Conservation (phyloP, 768 basidiomycete genomes). For the Amanita jacksonii region DNA sequence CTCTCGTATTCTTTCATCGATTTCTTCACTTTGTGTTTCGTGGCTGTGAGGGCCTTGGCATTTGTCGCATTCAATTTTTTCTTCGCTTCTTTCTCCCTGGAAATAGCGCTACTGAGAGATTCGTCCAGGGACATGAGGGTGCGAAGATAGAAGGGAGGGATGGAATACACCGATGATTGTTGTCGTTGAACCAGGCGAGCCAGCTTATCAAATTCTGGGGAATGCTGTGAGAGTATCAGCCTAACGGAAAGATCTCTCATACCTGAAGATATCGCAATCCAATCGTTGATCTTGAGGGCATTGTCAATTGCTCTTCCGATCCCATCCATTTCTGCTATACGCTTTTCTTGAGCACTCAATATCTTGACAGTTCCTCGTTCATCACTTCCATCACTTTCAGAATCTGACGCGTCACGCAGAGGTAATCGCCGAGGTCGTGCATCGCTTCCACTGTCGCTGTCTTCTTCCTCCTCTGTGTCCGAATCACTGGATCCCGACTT, state of each 20-base stretch:
- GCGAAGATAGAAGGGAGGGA: slow-evolving; percentile 80
- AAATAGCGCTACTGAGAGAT: slow-evolving; percentile 59
- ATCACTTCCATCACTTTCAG: slow-evolving; percentile 39
- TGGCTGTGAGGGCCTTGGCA: slow-evolving; percentile 89
- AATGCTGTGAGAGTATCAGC: slow-evolving; percentile 25
- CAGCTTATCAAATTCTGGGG: slow-evolving; percentile 98
- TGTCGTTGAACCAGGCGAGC: slow-evolving; percentile 75
- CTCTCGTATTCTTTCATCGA: slow-evolving; percentile 80
- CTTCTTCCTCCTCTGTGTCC: slow-evolving; percentile 45
- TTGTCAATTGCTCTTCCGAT: slow-evolving; percentile 90
- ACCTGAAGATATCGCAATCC: slow-evolving; percentile 89
- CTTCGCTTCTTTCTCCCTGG: slow-evolving; percentile 86
- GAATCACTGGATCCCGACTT: slow-evolving; percentile 53
- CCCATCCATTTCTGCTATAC: slow-evolving; percentile 91
- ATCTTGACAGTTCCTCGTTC: slow-evolving; percentile 65
- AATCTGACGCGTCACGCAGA: slow-evolving; percentile 32
- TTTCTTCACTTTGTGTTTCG: slow-evolving; percentile 98
- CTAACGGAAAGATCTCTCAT: slow-evolving; percentile 16
- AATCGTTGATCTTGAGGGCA: slow-evolving; percentile 92
- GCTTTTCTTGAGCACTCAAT: slow-evolving; percentile 86
- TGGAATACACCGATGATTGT: slow-evolving; percentile 79
- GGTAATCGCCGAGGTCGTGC: slow-evolving; percentile 10
- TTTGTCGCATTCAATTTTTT: slow-evolving; percentile 96
- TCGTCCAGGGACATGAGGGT: slow-evolving; percentile 67
- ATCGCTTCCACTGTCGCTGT: slow-evolving; percentile 42